Evolutionary conservation across 441 rosid species (phyloP).

Genomic region (Adansonia gregorii): DNA sequence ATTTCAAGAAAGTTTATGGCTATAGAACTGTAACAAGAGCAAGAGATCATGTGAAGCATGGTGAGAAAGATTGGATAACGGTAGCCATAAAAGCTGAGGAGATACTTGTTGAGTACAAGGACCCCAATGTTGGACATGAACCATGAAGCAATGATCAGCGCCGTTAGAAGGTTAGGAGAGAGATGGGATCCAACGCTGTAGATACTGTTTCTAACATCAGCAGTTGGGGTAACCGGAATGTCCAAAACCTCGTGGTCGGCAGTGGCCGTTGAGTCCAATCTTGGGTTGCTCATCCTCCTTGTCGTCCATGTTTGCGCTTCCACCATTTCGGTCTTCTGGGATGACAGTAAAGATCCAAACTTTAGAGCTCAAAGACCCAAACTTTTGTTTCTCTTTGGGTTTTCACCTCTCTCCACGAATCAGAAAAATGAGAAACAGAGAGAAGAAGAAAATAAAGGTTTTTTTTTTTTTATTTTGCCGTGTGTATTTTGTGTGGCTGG

Average conservation of each 20-base stretch:
- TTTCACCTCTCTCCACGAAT: conserved; percentile 28
- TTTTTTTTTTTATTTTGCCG: background rate
- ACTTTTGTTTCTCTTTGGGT: background rate
- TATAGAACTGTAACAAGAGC: conserved; percentile 78
- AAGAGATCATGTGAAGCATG: conserved; percentile 88
- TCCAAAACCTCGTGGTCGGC: conserved; percentile 57
- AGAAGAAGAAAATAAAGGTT: conserved; percentile 28
- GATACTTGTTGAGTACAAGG: conserved; percentile 86
- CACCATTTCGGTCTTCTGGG: conserved; percentile 51
- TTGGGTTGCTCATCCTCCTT: conserved; percentile 93
- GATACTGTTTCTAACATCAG: conserved; percentile 58
- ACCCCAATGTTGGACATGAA: conserved; percentile 92
- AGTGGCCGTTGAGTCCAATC: conserved; percentile 58
- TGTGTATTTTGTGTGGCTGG: conserved; percentile 10
- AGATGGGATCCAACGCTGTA: conserved; percentile 41
- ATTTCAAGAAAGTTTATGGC: conserved; percentile 70
- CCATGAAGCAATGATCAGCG: conserved; percentile 85
- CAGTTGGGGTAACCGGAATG: conserved; percentile 88
- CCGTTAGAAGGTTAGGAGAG: conserved; percentile 65
- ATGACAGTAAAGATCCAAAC: conserved; percentile 1
- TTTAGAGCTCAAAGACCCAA: conserved; percentile 11
- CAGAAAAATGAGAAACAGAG: background rate
- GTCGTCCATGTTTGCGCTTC: conserved; percentile 99
- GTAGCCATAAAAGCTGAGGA: conserved; percentile 83
- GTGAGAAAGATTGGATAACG: conserved; percentile 91